Base-by-base conservation (phyloP, 2,329 filamentous ascomycete genomes). In the Arthrobotrys entomopaga region DNA sequence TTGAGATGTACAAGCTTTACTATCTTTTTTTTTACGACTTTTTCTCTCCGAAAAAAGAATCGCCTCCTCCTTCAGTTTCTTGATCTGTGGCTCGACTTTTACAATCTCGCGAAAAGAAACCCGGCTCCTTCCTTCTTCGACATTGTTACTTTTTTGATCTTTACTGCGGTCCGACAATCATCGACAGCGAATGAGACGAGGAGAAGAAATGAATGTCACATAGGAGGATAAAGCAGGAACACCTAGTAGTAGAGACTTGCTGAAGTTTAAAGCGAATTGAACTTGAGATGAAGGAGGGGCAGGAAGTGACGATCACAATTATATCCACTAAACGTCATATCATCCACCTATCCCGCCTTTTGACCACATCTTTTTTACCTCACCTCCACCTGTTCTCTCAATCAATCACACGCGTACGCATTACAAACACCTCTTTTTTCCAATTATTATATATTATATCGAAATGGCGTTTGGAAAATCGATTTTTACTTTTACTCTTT, bases 371-470 rank as follows among this genome's bases (percentile, higher is more conserved):
- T 34, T 22, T 40, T 20, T 59, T 59, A 60, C 60, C 60, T 42
- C 20, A 53, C 24, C 52, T 16, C 43, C 54, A 16, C 54, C 38
- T 38, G 48, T 52, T 19, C 24, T 16, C 40, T 40, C 48, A n/a
- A n/a, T 34, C 29, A 34, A 34, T 34, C 56, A 34, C 46, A n/a
- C 54, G 20, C 53, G 16, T 53, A 42, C 52, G 16, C 52, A 20
- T 15, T 42, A 34, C 48, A 59, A 42, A 65, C 48, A 34, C 46
- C 54, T 46, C 58, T 73, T 61, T 59, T 67, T 67, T 54, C 61
- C 70, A 66, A 67, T 61, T 67, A 74, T 67, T 74, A 74, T 74
- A 74, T 74, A 74, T 74, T 74, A 67, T 74, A 67, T 67, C 63
- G 63, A 67, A 34, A 61, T 63, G 70, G 70, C 70, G 70, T 74